Evolutionary conservation across 371 early-diverging fungal genomes (phyloP).

Genomic region (Syncephalastrum racemosum): DNA sequence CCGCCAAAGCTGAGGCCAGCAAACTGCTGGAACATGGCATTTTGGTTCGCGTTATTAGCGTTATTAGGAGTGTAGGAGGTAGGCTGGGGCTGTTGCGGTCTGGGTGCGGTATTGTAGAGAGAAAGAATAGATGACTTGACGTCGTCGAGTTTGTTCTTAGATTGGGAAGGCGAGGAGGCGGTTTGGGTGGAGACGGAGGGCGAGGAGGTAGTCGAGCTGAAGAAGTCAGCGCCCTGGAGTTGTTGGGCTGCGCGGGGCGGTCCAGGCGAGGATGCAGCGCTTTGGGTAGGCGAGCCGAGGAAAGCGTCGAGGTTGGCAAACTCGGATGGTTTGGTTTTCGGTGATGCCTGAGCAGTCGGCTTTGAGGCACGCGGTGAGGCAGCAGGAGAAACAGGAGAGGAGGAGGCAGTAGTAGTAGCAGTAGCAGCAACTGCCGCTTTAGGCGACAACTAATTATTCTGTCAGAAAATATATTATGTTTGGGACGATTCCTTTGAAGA

Average conservation of each 20-base stretch:
- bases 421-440: no score
- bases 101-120: conserved; percentile 31
- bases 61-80: conserved; percentile 7
- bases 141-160: conserved; percentile 37
- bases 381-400: neutral
- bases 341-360: neutral
- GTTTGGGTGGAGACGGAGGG: conserved; percentile 16
- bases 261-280: conserved; percentile 11
- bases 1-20: conserved; percentile 32
- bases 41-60: conserved; percentile 21
- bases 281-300: conserved; percentile 32
- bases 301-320: conserved; percentile 46
- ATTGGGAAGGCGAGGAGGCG: conserved; percentile 12
- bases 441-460: no score
- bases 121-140: conserved; percentile 61
- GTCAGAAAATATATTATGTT: no score
- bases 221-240: conserved; percentile 48
- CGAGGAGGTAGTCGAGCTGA: conserved; percentile 26
- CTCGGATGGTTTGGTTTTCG: conserved; percentile 20
- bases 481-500: no score
- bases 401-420: neutral
- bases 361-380: neutral
- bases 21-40: conserved; percentile 32
- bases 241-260: conserved; percentile 18
- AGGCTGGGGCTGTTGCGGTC: conserved; percentile 3